phyloP scores from a whole-genome alignment of 2,329 filamentous ascomycete species.

The Xylaria sp. region DNA sequence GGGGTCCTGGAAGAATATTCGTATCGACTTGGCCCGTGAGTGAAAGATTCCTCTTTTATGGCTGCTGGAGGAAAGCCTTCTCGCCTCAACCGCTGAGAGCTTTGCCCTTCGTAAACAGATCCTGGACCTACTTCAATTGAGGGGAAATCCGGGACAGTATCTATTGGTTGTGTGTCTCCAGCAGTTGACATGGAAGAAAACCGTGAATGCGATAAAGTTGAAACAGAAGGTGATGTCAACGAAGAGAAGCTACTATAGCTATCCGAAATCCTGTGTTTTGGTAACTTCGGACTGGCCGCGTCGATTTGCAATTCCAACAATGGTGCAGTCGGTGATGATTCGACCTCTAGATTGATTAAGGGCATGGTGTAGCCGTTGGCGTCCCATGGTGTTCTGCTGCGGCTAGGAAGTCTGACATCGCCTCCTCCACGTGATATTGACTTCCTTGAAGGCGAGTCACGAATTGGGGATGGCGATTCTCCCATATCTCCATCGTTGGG shows the following conservation, averaged over 20 bases:
- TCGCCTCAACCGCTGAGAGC: slow-evolving; percentile 20
- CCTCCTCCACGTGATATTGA: slow-evolving; percentile 43
- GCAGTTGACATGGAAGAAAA: slow-evolving; percentile 65
- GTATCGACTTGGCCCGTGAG: slow-evolving; percentile 29
- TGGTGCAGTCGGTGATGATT: not conserved
- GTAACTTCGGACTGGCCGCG: slow-evolving; percentile 50
- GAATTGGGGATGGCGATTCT: slow-evolving; percentile 44
- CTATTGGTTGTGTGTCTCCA: slow-evolving; percentile 53
- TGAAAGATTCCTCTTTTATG: slow-evolving; percentile 32
- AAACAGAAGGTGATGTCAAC: slow-evolving; percentile 58
- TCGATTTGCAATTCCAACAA: slow-evolving; percentile 37
- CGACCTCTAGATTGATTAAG: slow-evolving; percentile 34
- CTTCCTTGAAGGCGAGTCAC: slow-evolving; percentile 45
- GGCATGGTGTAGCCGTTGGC: slow-evolving; percentile 61
- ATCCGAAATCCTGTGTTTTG: slow-evolving; percentile 59
- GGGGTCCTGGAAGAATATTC: slow-evolving; percentile 50
- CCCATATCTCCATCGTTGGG: slow-evolving; percentile 43
- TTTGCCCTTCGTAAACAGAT: slow-evolving; percentile 8
- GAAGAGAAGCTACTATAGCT: slow-evolving; percentile 65
- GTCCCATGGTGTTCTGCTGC: slow-evolving; percentile 62
- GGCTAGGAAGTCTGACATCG: slow-evolving; percentile 46
- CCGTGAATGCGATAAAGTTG: slow-evolving; percentile 59
- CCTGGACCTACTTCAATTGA: slow-evolving; percentile 49
- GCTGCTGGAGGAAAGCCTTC: slow-evolving; percentile 36
- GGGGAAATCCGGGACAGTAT: slow-evolving; percentile 52